Evolutionary conservation across 192 early-diverging fungal genomes (phyloP).

Genomic region (Umbelopsis isabellina): DNA sequence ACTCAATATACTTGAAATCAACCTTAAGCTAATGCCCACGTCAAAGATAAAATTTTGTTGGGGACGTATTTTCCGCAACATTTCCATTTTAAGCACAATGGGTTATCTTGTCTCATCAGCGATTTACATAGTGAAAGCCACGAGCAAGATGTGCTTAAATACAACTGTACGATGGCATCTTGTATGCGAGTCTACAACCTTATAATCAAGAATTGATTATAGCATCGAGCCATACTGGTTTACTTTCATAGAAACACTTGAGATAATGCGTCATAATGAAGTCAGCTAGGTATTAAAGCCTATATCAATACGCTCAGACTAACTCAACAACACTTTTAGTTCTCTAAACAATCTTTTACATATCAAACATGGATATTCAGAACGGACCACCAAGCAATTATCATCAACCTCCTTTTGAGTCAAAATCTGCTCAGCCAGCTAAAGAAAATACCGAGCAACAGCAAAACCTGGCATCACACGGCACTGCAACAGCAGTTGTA

Average conservation of each 20-base stretch:
- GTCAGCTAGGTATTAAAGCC: neutral
- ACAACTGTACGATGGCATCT: too few relatives aligned
- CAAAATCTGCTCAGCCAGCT: neutral
- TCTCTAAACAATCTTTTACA: neutral
- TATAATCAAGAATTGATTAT: neutral
- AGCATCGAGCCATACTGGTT: neutral
- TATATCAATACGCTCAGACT: neutral
- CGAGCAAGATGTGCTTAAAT: too few relatives aligned
- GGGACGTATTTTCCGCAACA: too few relatives aligned
- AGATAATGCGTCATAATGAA: neutral
- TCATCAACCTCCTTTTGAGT: neutral
- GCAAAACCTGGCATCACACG: constrained; percentile 6
- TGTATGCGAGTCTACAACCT: too few relatives aligned
- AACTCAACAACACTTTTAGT: neutral
- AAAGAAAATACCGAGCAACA: neutral
- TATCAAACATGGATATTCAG: constrained; percentile 5
- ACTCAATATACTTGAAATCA: too few relatives aligned
- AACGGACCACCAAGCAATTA: constrained; percentile 7
- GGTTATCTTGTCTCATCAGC: too few relatives aligned
- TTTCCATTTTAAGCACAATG: too few relatives aligned
- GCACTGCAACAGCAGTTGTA: neutral
- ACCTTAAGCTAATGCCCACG: too few relatives aligned
- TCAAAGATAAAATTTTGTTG: too few relatives aligned
- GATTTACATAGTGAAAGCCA: too few relatives aligned
- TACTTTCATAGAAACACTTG: neutral